Evolutionary conservation across 1,284 basidiomycete genomes (phyloP).

Genomic region (Cutaneotrichosporon cutaneum): DNA sequence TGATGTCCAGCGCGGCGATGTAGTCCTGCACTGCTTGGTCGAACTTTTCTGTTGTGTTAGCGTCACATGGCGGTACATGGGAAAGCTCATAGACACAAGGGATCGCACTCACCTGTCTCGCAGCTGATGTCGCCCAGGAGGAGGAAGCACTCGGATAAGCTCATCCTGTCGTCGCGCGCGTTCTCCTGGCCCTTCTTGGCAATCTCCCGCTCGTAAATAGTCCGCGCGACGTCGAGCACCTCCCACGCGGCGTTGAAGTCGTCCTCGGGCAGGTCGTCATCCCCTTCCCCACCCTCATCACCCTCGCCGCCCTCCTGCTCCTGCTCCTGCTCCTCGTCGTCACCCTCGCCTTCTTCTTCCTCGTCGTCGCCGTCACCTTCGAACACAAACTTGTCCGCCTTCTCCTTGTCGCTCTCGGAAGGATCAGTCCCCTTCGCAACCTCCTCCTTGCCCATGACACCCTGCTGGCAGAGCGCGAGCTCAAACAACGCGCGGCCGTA

Average conservation of each 20-base stretch:
- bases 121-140: conserved; percentile 80
- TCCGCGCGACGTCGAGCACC: conserved; percentile 79
- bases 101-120: conserved; percentile 79
- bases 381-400: conserved; percentile 35
- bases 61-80: not conserved
- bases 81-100: no score
- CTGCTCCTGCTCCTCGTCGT: conserved; percentile 64
- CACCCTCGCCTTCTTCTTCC: conserved; percentile 31
- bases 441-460: conserved; percentile 77
- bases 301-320: conserved; percentile 53
- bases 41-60: conserved; percentile 72
- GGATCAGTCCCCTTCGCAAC: conserved; percentile 59
- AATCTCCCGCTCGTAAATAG: conserved; percentile 69
- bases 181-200: conserved; percentile 24
- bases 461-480: conserved; percentile 75
- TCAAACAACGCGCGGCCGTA: conserved; percentile 85
- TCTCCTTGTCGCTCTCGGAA: conserved; percentile 11
- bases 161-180: conserved; percentile 57
- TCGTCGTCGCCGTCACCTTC: conserved; percentile 39
- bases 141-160: conserved; percentile 80
- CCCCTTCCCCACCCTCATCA: conserved; percentile 64
- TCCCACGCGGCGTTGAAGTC: conserved; percentile 96
- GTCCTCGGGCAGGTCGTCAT: conserved; percentile 67
- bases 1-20: conserved; percentile 67
- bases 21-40: conserved; percentile 85